These are phyloP conservation scores for Coniochaeta prunicola DNA, from an alignment of 2,329 filamentous ascomycete genomes.

Conservation along the genomic window DNA sequence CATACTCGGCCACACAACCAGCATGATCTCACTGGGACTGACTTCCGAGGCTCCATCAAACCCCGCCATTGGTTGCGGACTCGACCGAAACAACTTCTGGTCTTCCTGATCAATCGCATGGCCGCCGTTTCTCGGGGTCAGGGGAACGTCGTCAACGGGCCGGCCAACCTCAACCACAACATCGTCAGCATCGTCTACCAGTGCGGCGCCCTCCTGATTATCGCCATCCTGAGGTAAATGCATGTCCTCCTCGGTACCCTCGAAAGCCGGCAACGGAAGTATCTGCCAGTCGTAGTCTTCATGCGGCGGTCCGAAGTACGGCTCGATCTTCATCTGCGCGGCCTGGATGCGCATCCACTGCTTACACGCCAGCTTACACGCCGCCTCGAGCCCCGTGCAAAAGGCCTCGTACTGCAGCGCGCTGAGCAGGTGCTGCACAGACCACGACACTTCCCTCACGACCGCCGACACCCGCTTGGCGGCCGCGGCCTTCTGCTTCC, in stretches of 20 bases:
- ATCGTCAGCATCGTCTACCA: constrained; percentile 3
- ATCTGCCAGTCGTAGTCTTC: constrained; percentile 28
- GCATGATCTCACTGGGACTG: constrained; percentile 22
- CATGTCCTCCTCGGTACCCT: constrained; percentile 3
- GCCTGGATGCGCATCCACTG: constrained; percentile 25
- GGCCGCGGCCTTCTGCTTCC: constrained; percentile 18
- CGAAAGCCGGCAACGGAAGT: constrained; percentile 23
- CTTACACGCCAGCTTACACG: constrained; percentile 20
- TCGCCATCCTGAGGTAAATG: constrained; percentile 1
- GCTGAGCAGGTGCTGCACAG: constrained; percentile 24
- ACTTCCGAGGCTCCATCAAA: constrained; percentile 13
- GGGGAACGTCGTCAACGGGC: not conserved
- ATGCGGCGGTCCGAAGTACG: constrained; percentile 26
- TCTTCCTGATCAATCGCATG: constrained; percentile 1
- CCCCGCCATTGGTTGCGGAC: not conserved
- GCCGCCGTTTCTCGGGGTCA: not conserved
- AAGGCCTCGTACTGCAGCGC: constrained; percentile 24
- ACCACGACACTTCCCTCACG: constrained; percentile 24
- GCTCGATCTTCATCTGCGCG: constrained; percentile 25
- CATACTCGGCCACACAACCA: constrained; percentile 27
- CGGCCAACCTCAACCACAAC: constrained; percentile 1
- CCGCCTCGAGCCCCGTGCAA: constrained; percentile 17
- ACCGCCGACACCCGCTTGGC: constrained; percentile 21
- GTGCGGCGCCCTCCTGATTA: not conserved
- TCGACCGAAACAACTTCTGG: not conserved